Conservation (phyloP, 345 rosid species). For the Raphanus sativus region DNA sequence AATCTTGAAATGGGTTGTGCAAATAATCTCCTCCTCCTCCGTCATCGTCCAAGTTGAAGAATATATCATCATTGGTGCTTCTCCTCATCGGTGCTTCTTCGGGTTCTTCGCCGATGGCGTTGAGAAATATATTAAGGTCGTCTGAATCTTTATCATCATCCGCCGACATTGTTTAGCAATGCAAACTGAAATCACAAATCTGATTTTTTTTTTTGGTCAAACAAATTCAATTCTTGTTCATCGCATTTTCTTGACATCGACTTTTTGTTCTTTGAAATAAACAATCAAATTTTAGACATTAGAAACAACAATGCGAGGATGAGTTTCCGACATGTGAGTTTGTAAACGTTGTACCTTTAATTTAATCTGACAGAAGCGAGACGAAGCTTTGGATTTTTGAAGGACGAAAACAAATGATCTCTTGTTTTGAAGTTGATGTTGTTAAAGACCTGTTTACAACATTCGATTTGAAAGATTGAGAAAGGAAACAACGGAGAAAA, state of each 20-base stretch:
- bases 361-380: background rate
- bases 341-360: background rate
- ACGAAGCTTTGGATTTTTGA: background rate
- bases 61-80: background rate
- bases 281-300: background rate
- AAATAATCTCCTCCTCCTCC: slow-evolving; percentile 11
- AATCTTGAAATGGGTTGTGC: slow-evolving; percentile 27
- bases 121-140: slow-evolving; percentile 28
- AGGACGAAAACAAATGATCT: background rate
- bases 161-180: slow-evolving; percentile 2
- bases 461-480: slow-evolving; percentile 22
- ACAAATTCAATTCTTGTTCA: background rate
- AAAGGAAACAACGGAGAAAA: slow-evolving; percentile 2
- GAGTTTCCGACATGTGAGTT: background rate
- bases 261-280: background rate
- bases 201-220: background rate
- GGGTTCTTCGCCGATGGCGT: slow-evolving; percentile 31
- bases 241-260: slow-evolving; percentile 4
- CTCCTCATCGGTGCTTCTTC: slow-evolving; percentile 9
- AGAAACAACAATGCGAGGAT: background rate
- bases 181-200: background rate
- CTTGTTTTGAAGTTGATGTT: background rate
- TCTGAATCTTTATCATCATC: slow-evolving; percentile 31
- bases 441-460: background rate
- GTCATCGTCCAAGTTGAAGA: background rate